These are phyloP conservation scores for Piper longum DNA, from an alignment of 164 flowering plant species.

Conservation along the genomic window DNA sequence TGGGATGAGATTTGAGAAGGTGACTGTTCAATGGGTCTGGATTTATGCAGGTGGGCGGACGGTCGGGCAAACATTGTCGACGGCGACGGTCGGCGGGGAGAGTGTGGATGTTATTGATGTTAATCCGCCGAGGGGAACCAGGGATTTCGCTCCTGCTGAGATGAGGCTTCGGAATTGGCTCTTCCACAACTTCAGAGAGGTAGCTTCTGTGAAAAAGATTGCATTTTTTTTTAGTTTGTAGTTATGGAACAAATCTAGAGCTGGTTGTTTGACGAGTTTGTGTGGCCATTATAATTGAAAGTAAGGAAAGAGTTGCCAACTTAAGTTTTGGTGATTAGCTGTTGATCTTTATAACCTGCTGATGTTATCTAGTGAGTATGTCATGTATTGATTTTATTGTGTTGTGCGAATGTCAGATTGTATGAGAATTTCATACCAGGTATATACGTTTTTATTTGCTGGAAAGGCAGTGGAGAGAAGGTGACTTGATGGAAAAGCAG, in stretches of 20 bases:
- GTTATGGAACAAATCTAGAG: no score
- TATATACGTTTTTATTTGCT: no score
- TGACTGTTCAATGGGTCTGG: not conserved
- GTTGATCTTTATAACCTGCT: no score
- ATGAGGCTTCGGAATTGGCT: slow-evolving; percentile 96
- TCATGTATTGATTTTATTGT: no score
- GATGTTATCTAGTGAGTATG: no score
- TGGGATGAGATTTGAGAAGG: not conserved
- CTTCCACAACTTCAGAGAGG: slow-evolving; percentile 71
- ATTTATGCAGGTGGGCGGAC: not conserved
- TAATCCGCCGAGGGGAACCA: slow-evolving; percentile 89
- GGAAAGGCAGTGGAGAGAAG: no score
- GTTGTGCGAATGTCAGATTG: not conserved
- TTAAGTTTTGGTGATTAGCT: no score
- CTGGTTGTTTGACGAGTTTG: no score
- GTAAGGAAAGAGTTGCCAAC: no score
- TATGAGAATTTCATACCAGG: not conserved
- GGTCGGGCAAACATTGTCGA: not conserved
- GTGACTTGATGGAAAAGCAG: no score
- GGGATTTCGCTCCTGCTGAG: slow-evolving; percentile 94
- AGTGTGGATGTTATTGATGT: slow-evolving; percentile 38
- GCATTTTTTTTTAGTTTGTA: not conserved
- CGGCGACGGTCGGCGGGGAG: not conserved
- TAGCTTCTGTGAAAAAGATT: slow-evolving; percentile 2
- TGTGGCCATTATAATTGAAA: no score